Conservation (phyloP, 106 monocot species). For the Hemerocallis citrina region DNA sequence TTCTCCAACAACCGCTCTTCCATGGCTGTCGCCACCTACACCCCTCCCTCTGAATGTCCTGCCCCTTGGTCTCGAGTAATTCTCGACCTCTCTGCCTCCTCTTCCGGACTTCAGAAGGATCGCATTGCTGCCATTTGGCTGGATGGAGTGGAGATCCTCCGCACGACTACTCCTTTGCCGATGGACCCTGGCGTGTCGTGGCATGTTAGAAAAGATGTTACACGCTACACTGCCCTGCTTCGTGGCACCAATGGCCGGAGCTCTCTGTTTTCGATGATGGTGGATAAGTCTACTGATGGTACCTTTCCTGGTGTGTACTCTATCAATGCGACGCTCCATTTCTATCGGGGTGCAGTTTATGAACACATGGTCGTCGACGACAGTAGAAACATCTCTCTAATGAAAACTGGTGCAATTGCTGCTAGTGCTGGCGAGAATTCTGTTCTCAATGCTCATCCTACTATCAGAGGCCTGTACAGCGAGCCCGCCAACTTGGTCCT, state of each 20-base stretch:
- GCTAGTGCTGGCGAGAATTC: too few relatives aligned
- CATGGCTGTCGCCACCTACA: constrained; percentile 19
- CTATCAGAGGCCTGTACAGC: constrained; percentile 3
- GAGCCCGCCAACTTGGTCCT: constrained; percentile 44
- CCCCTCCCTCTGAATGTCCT: constrained; percentile 20
- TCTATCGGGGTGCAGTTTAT: constrained; percentile 15
- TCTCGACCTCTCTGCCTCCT: constrained; percentile 34
- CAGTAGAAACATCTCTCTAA: too few relatives aligned
- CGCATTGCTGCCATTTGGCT: constrained; percentile 53
- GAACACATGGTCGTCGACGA: too few relatives aligned
- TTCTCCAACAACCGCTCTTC: constrained; percentile 25
- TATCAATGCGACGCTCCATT: constrained; percentile 34
- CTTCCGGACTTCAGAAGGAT: constrained; percentile 25
- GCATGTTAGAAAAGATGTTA: constrained; percentile 44
- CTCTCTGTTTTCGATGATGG: constrained; percentile 19
- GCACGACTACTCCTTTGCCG: constrained; percentile 44
- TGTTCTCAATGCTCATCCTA: too few relatives aligned
- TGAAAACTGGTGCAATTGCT: too few relatives aligned
- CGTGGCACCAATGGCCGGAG: constrained; percentile 1
- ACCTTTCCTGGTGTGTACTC: constrained; percentile 31
- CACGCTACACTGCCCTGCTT: constrained; percentile 36
- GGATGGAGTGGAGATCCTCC: constrained; percentile 39
- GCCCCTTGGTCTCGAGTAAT: constrained; percentile 29
- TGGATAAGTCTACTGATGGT: constrained; percentile 17
- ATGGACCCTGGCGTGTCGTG: constrained; percentile 27